phyloP scores from a whole-genome alignment of 257 asterid species.

The Scutellaria baicalensis region DNA sequence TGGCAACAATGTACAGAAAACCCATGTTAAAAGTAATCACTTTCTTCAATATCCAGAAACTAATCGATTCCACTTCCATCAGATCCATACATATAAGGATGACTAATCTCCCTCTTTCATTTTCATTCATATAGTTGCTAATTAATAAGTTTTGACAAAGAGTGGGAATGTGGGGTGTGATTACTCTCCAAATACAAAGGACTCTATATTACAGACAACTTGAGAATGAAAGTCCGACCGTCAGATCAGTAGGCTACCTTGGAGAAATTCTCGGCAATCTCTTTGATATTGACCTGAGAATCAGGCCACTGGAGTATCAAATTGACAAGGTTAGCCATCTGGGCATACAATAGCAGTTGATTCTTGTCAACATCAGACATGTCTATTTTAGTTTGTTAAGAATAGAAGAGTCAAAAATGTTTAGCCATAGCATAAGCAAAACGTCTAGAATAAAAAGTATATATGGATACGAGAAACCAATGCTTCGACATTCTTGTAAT shows the following conservation, averaged over 20 bases:
- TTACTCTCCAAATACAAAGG: not conserved
- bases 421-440: not conserved
- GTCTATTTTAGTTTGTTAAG: slow-evolving; percentile 49
- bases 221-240: not conserved
- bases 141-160: not conserved
- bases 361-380: slow-evolving; percentile 65
- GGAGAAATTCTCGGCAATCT: slow-evolving; percentile 65
- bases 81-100: not conserved
- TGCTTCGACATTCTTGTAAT: slow-evolving; percentile 54
- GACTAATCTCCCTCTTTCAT: not conserved
- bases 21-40: not conserved
- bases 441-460: slow-evolving; percentile 1
- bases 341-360: slow-evolving; percentile 79
- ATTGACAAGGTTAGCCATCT: slow-evolving; percentile 89
- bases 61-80: not conserved
- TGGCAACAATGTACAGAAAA: too few relatives aligned
- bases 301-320: slow-evolving; percentile 74
- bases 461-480: slow-evolving; percentile 96
- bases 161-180: not conserved
- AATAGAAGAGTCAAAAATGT: slow-evolving; percentile 7
- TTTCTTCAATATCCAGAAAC: not conserved
- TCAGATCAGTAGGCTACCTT: slow-evolving; percentile 44
- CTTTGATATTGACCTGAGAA: slow-evolving; percentile 66
- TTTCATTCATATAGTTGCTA: not conserved
- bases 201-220: not conserved